Base-by-base conservation (phyloP, 2,329 filamentous ascomycete genomes). In the Hypomyces rosellus region DNA sequence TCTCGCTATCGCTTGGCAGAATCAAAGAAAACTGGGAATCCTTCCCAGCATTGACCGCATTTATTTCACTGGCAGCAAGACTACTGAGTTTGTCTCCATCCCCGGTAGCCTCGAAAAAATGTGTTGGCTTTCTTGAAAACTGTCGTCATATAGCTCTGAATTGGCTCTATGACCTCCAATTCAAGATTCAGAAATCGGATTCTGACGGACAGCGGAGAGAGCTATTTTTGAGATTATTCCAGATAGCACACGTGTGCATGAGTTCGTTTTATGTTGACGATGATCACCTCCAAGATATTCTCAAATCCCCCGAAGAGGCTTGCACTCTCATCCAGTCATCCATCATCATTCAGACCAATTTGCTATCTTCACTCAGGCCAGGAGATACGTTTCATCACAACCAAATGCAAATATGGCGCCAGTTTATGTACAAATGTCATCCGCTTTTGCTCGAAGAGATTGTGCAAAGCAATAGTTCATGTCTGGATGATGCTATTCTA, bases 241-340 rank as follows among this genome's bases (percentile, higher is more conserved):
- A 54, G 38, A 37, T 52, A 7, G 49, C 52, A 7, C 40, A 45
- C 1, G 44, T 54, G 3, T 54, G 52, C 15, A 40, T 52, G 1
- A 34, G 38, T 3, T 46, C 49, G 0, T 54, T 52, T 16, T 44
- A 54, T 14, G 46, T 54, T 9, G 46, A 54, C 5, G 5, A 36
- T 1, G 8, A 14, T 2, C 33, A 36, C 12, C 38, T 51, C 13
- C 14, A 15, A 6, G 7, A 18, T 5, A 40, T 48, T 18, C 34
- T 54, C 3, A 7, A 9, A 18, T 15, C 14, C 34, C 4, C 34
- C 0, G 14, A 13, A 2, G 12, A 34, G 1, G 38, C 34, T 2
- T 25, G 13, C 4, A 43, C 14, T 1, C 49, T 46, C 11, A 34
- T 52, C 1, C 16, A 45, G 1, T 46, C 42, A 9, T 45, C 46